Evolutionary conservation across 2,329 filamentous ascomycete species (phyloP), one percentile per base, ranked within the genome.

Genomic region (Pleurostoma richardsiae): DNA sequence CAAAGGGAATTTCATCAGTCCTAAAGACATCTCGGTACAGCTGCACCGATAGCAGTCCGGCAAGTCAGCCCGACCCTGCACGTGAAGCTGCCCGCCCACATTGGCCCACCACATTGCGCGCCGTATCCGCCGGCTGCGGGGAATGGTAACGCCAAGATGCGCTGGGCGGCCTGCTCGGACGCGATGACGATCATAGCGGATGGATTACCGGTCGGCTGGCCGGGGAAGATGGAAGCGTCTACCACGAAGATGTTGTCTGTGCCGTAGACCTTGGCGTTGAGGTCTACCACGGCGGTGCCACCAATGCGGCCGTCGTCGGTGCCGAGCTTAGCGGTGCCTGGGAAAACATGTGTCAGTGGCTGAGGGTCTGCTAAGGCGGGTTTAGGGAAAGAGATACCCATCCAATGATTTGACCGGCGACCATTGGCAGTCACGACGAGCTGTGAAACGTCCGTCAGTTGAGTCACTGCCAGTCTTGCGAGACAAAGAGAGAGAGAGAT

Each of bases 401-500:
- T 51, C 49, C 49, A 51, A 42, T 51, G 49, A 30, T 51, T 51
- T 10, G 47, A 40, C 30, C 49, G 31, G 7, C 49, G 47, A 11
- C 48, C 48, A 30, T 43, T 49, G n/a, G 48, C 48, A 11, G 49
- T 49, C 3, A 51, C 49, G 4, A 51, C 39, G 39, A 51, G 48
- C 27, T 19, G 19, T 19, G 19, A 19, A 19, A 19, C 19, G 19
- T 19, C 19, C 19, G 19, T 19, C 19, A 19, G 19, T 19, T 19
- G 19, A 19, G 19, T 19, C 19, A 19, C 19, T 19, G 19, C 19
- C 19, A 19, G 19, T 19, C 19, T 19, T 19, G 19, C 19, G 27
- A 10, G n/a, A n/a, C 39, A 10, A 27, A 11, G 11, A 40, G 40
- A 30, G 54, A 51, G n/a, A 46, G 8, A 57, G 66, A 59, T 54